Base-by-base conservation (phyloP, 2,329 filamentous ascomycete genomes). In the Leptographium lundbergii region DNA sequence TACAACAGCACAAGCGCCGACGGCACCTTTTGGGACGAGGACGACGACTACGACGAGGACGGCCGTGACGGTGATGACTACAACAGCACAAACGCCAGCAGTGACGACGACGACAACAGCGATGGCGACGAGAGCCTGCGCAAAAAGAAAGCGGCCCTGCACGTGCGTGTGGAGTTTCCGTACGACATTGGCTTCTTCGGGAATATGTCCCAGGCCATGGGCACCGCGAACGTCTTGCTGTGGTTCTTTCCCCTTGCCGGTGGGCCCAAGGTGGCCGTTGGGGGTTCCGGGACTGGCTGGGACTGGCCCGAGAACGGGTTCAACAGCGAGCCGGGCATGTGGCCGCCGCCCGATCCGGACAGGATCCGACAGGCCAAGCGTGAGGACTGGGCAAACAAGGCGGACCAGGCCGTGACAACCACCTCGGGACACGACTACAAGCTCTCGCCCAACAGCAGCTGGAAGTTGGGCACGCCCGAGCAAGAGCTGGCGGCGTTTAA, bases 161-260 rank as follows among this genome's bases (percentile, higher is more conserved):
- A 88, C 51, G 75, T 80, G 60, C 80, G 77, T 57, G 81, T 91
- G 65, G 87, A 92, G 69, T 94, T 90, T 65, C 89, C 89, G 0
- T 94, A 91, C 71, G 89, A 95, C 66, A 73, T 92, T 52, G 88
- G 87, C 56, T 75, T 94, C 65, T 90, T 82, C 73, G 69, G 74
- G 42, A 95, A 95, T 69, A 77, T 92, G 68, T 77, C 79, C 19
- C 85, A 89, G 67, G 86, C 84, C 19, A 91, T 94, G 86, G 87
- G 88, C 4, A 85, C 81, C 0, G 64, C 68, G 9, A 90, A 89
- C 67, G 66, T 81, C 0, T 63, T 90, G 0, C 68, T 78, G 7
- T 94, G 89, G 89, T 72, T 89, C 59, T 80, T 82, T 64, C 89
- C 89, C 0, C 76, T 91, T 48, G 77, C 84, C 2, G 75, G 76